phyloP scores from a whole-genome alignment of 1,139 yeast genomes.

The Debaryomyces psychrophilus region DNA sequence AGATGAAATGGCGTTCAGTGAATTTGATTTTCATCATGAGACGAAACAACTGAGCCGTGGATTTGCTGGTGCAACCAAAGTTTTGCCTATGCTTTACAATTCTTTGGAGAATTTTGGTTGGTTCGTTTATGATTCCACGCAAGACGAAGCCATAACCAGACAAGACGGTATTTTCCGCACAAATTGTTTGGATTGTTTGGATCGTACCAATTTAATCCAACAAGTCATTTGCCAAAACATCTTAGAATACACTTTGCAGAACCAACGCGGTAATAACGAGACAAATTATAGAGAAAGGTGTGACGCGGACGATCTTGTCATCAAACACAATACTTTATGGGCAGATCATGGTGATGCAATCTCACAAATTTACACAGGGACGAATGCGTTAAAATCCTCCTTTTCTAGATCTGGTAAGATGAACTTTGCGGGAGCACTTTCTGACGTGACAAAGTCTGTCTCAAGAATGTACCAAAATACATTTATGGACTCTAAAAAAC shows the following conservation, averaged over 20 bases:
- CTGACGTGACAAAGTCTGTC: conserved; percentile 95
- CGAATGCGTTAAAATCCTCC: conserved; percentile 92
- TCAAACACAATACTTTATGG: conserved; percentile 83
- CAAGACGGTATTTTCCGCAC: conserved; percentile 92
- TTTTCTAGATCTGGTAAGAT: conserved; percentile 93
- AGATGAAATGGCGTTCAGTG: conserved; percentile 64
- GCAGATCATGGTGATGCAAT: conserved; percentile 98
- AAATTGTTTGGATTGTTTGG: conserved; percentile 93
- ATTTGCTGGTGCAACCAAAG: conserved; percentile 77
- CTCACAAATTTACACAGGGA: conserved; percentile 95
- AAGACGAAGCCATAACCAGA: conserved; percentile 57
- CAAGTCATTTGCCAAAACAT: conserved; percentile 71
- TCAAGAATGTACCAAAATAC: conserved; percentile 94
- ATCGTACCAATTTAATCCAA: conserved; percentile 90
- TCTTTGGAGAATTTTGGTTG: conserved; percentile 80
- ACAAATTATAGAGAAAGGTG: conserved; percentile 24
- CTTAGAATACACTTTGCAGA: conserved; percentile 65
- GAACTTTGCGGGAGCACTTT: conserved; percentile 94
- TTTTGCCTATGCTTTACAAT: conserved; percentile 63
- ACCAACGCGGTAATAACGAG: conserved; percentile 33
- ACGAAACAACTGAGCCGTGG: conserved; percentile 77
- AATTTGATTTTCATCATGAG: conserved; percentile 93
- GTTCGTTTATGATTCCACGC: conserved; percentile 62
- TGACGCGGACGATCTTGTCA: conserved; percentile 51
- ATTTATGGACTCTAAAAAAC: conserved; percentile 89